phyloP scores from a whole-genome alignment of 2,329 filamentous ascomycete genomes.

The Gnomoniopsis sp. region DNA sequence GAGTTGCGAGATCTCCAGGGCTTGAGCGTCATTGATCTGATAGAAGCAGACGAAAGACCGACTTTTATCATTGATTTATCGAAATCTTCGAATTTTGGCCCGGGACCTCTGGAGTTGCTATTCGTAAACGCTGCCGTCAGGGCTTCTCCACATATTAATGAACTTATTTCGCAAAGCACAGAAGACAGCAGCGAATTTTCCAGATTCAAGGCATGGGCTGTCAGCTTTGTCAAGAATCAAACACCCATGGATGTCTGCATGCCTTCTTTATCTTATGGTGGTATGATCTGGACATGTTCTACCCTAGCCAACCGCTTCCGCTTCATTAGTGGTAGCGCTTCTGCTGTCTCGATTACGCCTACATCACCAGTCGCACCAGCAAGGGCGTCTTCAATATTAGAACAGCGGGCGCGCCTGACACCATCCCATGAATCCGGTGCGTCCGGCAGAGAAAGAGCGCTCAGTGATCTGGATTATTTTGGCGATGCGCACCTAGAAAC shows the following conservation, averaged over 20 bases:
- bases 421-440: constrained; percentile 31
- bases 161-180: constrained; percentile 51
- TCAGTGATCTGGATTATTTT: constrained; percentile 41
- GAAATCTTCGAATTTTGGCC: constrained; percentile 51
- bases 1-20: constrained; percentile 56
- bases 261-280: constrained; percentile 59
- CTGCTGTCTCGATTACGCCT: constrained; percentile 34
- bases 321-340: constrained; percentile 58
- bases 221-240: constrained; percentile 50
- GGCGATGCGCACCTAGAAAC: constrained; percentile 27
- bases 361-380: constrained; percentile 37
- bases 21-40: constrained; percentile 66
- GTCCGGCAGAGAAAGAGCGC: constrained; percentile 23
- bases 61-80: constrained; percentile 71
- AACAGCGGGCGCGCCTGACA: constrained; percentile 32
- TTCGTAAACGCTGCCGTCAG: constrained; percentile 69
- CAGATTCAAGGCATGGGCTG: constrained; percentile 68
- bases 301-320: constrained; percentile 67
- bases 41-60: constrained; percentile 74
- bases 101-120: constrained; percentile 55
- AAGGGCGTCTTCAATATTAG: constrained; percentile 31
- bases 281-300: constrained; percentile 66
- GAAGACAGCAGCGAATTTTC: constrained; percentile 46
- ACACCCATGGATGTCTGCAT: constrained; percentile 50
- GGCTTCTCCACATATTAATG: constrained; percentile 50